Evolutionary conservation across 306 rosid species (phyloP), one percentile per base, ranked within the genome.

Genomic region (Medicago ruthenica): DNA sequence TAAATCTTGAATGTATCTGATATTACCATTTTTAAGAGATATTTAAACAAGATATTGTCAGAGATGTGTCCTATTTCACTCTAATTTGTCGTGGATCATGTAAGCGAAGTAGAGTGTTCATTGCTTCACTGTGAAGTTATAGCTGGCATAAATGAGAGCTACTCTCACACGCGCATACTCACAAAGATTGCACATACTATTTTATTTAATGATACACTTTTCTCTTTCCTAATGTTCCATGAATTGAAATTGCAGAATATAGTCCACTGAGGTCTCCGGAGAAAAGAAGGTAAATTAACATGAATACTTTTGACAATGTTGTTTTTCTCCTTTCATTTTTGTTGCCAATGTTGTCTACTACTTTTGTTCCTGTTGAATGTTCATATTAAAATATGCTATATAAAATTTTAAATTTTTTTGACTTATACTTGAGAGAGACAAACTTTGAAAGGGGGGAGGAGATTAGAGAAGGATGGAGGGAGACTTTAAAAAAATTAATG

Each of bases 181-280:
- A 20, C 39, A 64, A 50, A 57, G 9, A 39, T 37, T 72, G 74
- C 71, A 50, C 60, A 39, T 40, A 24, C 53, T 67, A 51, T 69
- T 79, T 63, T 67, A 67, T 54, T 55, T 34, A 31, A 71, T 76
- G 80, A 47, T 11, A 16, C 34, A 41, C 47, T 59, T 50, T n/a
- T 82, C 21, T 70, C 54, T 83, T 71, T 67, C 60, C 76, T 69
- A 61, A 85, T 87, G 64, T 74, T 66, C 71, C 61, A 34, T 83
- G 86, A 71, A 73, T 69, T 83, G 60, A 58, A 80, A 74, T 84
- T 79, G 89, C 93, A 92, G 98, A 86, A 39, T 55, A 82, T 82
- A 89, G 97, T 79, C 87, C 91, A 13, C 80, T 83, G 18, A 87
- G 86, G 80, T 85, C 98, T 67, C 77, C 75, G 34, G 96, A 90